Percentiles rank a stretch among this genome's conserved stretches.
phyloP scores from a whole-genome alignment of 495 filamentous ascomycete species.

The Trichoderma parareesei region DNA sequence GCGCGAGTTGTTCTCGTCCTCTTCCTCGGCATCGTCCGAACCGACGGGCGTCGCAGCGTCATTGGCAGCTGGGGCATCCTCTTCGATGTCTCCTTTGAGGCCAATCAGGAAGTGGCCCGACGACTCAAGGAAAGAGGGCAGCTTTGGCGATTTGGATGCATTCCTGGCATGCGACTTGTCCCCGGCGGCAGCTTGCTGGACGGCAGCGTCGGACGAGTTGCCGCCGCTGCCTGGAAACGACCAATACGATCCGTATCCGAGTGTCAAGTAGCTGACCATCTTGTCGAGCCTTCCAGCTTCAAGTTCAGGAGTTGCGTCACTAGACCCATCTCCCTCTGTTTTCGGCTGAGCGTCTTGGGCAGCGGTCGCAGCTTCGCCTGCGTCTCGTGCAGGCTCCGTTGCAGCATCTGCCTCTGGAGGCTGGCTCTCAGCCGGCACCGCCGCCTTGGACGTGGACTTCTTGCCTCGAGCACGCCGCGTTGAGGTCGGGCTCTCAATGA shows the following conservation, averaged over 20 bases:
- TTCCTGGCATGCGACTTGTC: not conserved
- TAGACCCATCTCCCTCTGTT: not conserved
- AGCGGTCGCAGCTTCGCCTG: not conserved
- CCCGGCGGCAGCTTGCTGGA: not conserved
- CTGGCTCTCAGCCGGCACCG: not conserved
- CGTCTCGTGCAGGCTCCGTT: constrained; percentile 3
- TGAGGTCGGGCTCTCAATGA: constrained; percentile 62
- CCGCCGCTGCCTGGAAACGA: constrained; percentile 20
- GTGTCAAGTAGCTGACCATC: constrained; percentile 42
- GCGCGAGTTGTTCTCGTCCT: constrained; percentile 30
- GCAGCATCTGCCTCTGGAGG: constrained; percentile 1
- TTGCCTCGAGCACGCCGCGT: constrained; percentile 25
- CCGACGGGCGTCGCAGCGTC: not conserved
- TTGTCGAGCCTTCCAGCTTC: constrained; percentile 31
- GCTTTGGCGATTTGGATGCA: not conserved
- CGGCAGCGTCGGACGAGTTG: constrained; percentile 9
- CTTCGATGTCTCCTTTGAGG: constrained; percentile 53
- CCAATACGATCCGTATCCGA: constrained; percentile 52
- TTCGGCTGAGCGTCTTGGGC: not conserved
- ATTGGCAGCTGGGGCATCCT: constrained; percentile 13
- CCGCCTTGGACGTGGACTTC: not conserved
- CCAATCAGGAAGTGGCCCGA: constrained; percentile 65
- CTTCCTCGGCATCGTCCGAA: constrained; percentile 17
- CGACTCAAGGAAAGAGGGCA: constrained; percentile 11
- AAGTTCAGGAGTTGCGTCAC: not conserved